Conservation (phyloP, 1,284 basidiomycete species). For the Sanghuangporus weigelae region DNA sequence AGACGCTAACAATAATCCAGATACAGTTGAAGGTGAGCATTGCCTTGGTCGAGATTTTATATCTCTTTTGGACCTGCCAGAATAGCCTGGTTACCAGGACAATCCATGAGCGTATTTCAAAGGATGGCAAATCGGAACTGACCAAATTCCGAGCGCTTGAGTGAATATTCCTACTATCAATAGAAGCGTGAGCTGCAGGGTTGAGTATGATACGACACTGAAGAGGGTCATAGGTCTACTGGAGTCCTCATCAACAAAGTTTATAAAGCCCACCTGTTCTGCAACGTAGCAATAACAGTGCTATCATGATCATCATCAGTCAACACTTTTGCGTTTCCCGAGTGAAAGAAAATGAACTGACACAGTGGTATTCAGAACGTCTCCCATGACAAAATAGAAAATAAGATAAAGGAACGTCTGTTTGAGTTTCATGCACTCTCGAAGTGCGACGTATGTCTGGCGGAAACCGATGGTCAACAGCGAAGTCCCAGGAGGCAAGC, state of each 20-base stretch:
- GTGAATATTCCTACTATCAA: constrained; percentile 74
- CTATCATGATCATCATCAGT: constrained; percentile 28
- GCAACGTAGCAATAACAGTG: constrained; percentile 74
- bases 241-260: constrained; percentile 5
- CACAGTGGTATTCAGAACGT: constrained; percentile 74
- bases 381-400: constrained; percentile 76
- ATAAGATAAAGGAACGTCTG: constrained; percentile 73
- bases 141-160: constrained; percentile 76
- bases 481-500: constrained; percentile 57
- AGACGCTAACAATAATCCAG: constrained; percentile 56
- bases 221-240: background rate
- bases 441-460: constrained; percentile 63
- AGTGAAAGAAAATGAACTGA: constrained; percentile 28
- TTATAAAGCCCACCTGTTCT: constrained; percentile 52
- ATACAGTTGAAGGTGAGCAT: constrained; percentile 70
- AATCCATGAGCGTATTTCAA: constrained; percentile 1
- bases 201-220: constrained; percentile 62
- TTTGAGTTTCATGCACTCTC: constrained; percentile 64
- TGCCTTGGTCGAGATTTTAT: constrained; percentile 64
- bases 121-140: constrained; percentile 22
- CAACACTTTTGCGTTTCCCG: background rate
- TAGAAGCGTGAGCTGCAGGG: constrained; percentile 60
- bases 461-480: constrained; percentile 67
- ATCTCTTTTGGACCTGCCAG: constrained; percentile 76
- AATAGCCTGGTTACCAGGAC: constrained; percentile 44